A percentile compares a stretch with the other conserved stretches of the same genome.
Evolutionary conservation across 148 eudicot genomes (phyloP).

Genomic region (Hydrangea macrophylla): DNA sequence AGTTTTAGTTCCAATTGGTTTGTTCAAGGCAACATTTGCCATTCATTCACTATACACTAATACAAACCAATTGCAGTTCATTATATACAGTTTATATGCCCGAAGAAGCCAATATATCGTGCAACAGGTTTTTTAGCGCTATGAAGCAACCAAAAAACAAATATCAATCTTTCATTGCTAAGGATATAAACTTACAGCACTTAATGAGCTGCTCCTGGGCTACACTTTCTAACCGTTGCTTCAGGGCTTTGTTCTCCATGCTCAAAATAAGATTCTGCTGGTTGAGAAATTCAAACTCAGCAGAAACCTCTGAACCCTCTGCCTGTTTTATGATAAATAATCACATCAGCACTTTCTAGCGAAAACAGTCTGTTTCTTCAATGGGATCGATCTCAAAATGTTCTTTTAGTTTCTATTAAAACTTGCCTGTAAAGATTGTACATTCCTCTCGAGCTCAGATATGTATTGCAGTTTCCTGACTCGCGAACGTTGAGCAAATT

Average conservation of each 20-base stretch:
- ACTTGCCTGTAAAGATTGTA: slow-evolving; percentile 84
- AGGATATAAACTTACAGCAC: slow-evolving; percentile 53
- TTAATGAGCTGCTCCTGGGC: slow-evolving; percentile 94
- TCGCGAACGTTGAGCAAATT: slow-evolving; percentile 96
- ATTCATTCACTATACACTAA: background rate
- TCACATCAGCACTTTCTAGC: slow-evolving; percentile 1
- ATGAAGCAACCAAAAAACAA: background rate
- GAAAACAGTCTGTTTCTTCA: background rate
- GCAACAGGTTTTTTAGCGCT: background rate
- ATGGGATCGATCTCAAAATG: background rate
- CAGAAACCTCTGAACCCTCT: slow-evolving; percentile 87
- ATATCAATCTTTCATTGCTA: background rate
- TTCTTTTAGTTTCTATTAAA: background rate
- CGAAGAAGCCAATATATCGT: background rate
- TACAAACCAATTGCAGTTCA: background rate
- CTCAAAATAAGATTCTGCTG: slow-evolving; percentile 85
- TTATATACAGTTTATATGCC: background rate
- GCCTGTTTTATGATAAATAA: slow-evolving; percentile 43
- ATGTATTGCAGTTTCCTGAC: slow-evolving; percentile 97
- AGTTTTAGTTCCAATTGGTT: background rate
- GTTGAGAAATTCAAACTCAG: slow-evolving; percentile 95
- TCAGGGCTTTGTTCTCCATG: slow-evolving; percentile 97
- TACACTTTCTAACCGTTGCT: slow-evolving; percentile 80
- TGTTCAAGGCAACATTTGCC: background rate
- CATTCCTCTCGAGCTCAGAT: slow-evolving; percentile 89